Conservation (phyloP, 352 stramenopile genomes). For the Globisporangium polare region DNA sequence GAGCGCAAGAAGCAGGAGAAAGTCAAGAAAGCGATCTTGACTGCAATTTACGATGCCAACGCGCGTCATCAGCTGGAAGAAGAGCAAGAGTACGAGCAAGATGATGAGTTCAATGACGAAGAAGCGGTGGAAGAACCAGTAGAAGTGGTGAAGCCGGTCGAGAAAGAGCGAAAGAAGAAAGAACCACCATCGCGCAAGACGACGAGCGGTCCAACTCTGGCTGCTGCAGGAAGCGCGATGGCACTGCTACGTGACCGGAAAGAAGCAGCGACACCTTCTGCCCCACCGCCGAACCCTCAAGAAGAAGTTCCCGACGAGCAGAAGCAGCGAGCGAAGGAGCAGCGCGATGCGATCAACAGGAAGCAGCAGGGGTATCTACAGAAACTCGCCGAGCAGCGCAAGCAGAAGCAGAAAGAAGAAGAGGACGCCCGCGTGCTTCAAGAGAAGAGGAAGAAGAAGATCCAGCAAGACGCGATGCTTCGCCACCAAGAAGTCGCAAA, state of each 20-base stretch:
- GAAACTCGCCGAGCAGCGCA: constrained; percentile 54
- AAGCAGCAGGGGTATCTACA: constrained; percentile 74
- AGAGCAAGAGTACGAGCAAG: constrained; percentile 7
- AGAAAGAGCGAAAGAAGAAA: background rate
- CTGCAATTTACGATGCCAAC: constrained; percentile 50
- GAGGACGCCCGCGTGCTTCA: constrained; percentile 53
- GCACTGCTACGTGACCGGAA: constrained; percentile 7
- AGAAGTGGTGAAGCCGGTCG: background rate
- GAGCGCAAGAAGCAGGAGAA: constrained; percentile 53
- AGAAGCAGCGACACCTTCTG: constrained; percentile 5
- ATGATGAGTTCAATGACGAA: constrained; percentile 3
- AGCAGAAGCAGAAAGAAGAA: constrained; percentile 65
- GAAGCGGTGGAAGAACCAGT: background rate
- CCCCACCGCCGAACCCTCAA: background rate
- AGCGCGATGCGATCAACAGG: constrained; percentile 43
- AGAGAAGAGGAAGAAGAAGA: constrained; percentile 48
- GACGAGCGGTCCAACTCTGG: background rate
- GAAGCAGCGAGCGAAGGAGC: constrained; percentile 40
- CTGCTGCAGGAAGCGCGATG: background rate
- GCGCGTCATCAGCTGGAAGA: constrained; percentile 23
- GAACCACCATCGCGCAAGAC: background rate
- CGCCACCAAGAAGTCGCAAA: constrained; percentile 50
- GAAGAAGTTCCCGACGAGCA: constrained; percentile 25
- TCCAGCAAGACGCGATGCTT: constrained; percentile 50
- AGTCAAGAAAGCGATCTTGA: constrained; percentile 50